Evolutionary conservation across 208 protist genomes (phyloP).

Genomic region (Trypanosoma melophagium): DNA sequence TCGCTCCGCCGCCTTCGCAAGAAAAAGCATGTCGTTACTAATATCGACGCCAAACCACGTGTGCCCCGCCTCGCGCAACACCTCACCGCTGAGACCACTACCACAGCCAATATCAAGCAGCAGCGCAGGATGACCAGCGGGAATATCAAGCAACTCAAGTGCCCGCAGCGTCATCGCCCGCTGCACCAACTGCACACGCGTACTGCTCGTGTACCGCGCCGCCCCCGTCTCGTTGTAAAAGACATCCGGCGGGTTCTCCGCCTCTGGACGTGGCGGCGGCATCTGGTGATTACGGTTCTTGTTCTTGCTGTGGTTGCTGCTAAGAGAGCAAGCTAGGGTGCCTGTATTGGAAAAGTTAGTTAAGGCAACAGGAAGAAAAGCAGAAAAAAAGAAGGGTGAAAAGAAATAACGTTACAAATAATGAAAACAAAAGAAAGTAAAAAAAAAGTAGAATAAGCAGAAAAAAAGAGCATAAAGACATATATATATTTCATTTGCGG

Average conservation of each 20-base stretch:
- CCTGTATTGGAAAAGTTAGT: no score
- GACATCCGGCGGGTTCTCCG: constrained; percentile 93
- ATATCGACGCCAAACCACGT: constrained; percentile 98
- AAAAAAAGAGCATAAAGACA: constrained; percentile 15
- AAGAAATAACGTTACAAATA: constrained; percentile 18
- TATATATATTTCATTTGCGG: constrained; percentile 10
- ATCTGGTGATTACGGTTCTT: constrained; percentile 30
- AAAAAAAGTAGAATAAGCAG: neutral
- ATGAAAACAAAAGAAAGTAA: constrained; percentile 18
- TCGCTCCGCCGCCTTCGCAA: constrained; percentile 67
- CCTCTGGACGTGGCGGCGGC: constrained; percentile 86
- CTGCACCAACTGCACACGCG: constrained; percentile 97
- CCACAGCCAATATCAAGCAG: constrained; percentile 99
- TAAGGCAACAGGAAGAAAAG: neutral
- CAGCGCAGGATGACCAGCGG: constrained; percentile 45
- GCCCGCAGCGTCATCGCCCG: constrained; percentile 96
- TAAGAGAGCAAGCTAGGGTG: no score
- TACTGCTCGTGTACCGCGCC: constrained; percentile 93
- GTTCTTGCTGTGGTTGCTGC: no score
- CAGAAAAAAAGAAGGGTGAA: constrained; percentile 8
- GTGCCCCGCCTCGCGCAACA: constrained; percentile 94
- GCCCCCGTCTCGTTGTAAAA: constrained; percentile 96
- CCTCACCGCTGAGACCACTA: constrained; percentile 96
- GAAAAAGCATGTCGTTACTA: constrained; percentile 92
- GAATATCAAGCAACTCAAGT: constrained; percentile 96